Base-by-base conservation (phyloP, 2,329 filamentous ascomycete species). In the Penicillium fuscoglaucum region DNA sequence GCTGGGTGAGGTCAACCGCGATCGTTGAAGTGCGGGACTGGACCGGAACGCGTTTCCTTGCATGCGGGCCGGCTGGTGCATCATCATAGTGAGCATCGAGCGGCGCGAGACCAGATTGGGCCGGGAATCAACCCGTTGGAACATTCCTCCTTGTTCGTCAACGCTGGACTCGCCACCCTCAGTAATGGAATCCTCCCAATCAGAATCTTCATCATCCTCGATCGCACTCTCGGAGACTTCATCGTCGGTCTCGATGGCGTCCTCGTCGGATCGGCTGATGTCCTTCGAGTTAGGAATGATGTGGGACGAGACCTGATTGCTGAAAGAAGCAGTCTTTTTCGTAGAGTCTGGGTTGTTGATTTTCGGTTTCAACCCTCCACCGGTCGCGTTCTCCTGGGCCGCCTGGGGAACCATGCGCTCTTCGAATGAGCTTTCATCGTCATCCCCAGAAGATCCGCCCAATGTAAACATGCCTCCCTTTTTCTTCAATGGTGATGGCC, bases 81-180 rank as follows among this genome's bases (percentile, higher is more conserved):
- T 87, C 82, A 93, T 89, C 52, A 93, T 87, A 0, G 93, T 97
- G 65, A 99, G 88, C 41, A 98, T 84, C 2, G 93, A 98, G 51
- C 90, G 88, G 49, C 90, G 87, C 1, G 93, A 96, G 2, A 90
- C 88, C 28, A 98, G 82, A 70, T 96, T 91, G 8, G 88, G 86
- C 73, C 87, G 87, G 41, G 93, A 97, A 74, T 96, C 91, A 49
- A 98, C 92, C 9, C 95, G 89, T 74, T 93, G 87, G 83, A 99
- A 99, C 68, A 91, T 82, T 21, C 86, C 84, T 86, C 87, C 60
- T 48, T 62, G 63, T 10, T 95, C 89, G 61, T 95, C 90, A 52
- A 92, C 83, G 72, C 90, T 96, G 1, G 90, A 90, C 66, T 90
- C 89, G 57, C 88, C 90, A 71, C 90, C 95, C 66, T 96, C 90